These are phyloP conservation scores for Linnemannia zychae DNA, from an alignment of 192 early-diverging fungal genomes.

Conservation along the genomic window DNA sequence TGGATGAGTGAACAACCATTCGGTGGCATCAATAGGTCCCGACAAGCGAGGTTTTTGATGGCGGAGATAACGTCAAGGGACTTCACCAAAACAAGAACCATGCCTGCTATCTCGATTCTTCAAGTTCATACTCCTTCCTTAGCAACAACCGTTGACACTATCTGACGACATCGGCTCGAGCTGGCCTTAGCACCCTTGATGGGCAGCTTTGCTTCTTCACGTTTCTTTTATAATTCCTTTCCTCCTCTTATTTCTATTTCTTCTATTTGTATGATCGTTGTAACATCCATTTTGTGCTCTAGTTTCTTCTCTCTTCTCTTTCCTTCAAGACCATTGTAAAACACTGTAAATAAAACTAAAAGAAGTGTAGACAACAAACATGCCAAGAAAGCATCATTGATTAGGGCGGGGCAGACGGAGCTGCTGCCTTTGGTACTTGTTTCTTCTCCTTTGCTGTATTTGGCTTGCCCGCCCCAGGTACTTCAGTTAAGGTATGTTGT, in stretches of 20 bases:
- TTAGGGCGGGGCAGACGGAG: not conserved
- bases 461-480: constrained; percentile 2
- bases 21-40: not conserved
- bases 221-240: not conserved
- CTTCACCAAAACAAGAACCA: not conserved
- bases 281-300: constrained; percentile 4
- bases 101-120: not conserved
- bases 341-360: not conserved
- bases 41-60: not conserved
- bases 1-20: constrained; percentile 29
- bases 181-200: not conserved
- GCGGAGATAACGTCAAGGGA: not conserved
- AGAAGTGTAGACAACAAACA: not conserved
- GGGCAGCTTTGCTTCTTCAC: not conserved
- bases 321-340: not conserved
- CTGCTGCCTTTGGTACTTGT: too few relatives aligned
- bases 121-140: not conserved
- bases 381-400: not conserved
- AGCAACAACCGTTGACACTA: not conserved
- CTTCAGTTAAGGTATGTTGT: not conserved
- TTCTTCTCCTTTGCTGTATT: not conserved
- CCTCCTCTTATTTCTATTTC: not conserved
- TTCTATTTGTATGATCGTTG: not conserved
- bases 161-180: not conserved
- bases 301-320: not conserved